These are phyloP conservation scores for Populus trichocarpa DNA, from an alignment of 441 rosid species.

Conservation along the genomic window DNA sequence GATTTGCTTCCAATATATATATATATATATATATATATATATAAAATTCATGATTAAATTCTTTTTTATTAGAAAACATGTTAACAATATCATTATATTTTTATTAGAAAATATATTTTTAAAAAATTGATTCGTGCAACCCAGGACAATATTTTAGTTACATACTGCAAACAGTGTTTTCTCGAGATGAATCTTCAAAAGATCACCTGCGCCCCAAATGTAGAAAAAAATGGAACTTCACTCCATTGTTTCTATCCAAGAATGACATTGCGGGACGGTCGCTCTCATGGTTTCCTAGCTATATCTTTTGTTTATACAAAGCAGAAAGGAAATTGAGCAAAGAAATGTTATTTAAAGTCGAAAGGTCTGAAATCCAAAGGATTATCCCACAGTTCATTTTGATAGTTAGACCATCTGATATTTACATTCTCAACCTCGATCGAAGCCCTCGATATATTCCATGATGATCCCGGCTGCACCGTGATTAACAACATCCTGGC, in stretches of 20 bases:
- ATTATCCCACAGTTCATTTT: constrained; percentile 51
- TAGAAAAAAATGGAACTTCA: not conserved
- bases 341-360: constrained; percentile 69
- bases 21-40: no score
- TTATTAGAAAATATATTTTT: no score
- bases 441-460: constrained; percentile 79
- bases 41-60: no score
- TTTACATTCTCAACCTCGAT: constrained; percentile 68
- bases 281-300: not conserved
- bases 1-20: no score
- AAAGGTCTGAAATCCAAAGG: constrained; percentile 77
- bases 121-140: no score
- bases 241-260: not conserved
- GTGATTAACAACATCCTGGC: constrained; percentile 76
- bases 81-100: no score
- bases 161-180: not conserved
- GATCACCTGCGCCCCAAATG: not conserved
- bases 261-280: not conserved
- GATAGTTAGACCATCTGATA: constrained; percentile 56
- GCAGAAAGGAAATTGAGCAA: constrained; percentile 61
- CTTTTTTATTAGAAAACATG: no score
- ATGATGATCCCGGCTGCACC: constrained; percentile 70
- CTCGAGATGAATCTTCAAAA: not conserved
- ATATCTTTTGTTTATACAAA: constrained; percentile 22
- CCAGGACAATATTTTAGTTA: not conserved